Percentiles rank a stretch among this genome's conserved stretches.
phyloP scores from a whole-genome alignment of 1,284 basidiomycete genomes.

The Sanghuangporus weigelae region DNA sequence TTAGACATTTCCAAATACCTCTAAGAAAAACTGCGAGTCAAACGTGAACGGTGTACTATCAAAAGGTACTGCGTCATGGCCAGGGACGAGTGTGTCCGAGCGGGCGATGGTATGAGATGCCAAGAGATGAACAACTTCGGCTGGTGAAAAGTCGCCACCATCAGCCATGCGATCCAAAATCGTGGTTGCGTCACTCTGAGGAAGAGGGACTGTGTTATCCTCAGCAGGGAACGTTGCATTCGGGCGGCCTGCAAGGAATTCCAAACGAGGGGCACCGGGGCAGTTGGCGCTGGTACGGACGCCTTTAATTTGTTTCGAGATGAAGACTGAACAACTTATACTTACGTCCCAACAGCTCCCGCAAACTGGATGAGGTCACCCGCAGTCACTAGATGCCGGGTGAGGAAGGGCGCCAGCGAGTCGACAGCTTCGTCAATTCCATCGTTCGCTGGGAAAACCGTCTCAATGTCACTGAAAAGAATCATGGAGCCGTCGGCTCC shows the following conservation, averaged over 20 bases:
- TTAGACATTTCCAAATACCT: neutral
- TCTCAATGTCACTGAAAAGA: slow-evolving; percentile 14
- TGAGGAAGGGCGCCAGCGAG: slow-evolving; percentile 24
- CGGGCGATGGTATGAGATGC: slow-evolving; percentile 10
- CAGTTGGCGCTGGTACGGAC: slow-evolving; percentile 22
- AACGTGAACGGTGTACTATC: slow-evolving; percentile 21
- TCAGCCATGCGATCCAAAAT: slow-evolving; percentile 25
- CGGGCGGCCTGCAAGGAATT: slow-evolving; percentile 23
- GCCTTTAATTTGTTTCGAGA: neutral
- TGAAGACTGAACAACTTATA: neutral
- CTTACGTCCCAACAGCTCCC: slow-evolving; percentile 24
- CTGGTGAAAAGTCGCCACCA: slow-evolving; percentile 23
- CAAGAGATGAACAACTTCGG: slow-evolving; percentile 6
- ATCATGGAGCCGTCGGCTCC: slow-evolving; percentile 20
- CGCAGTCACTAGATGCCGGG: slow-evolving; percentile 22
- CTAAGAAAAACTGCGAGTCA: slow-evolving; percentile 20
- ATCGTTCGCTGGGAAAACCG: slow-evolving; percentile 23
- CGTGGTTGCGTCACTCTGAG: slow-evolving; percentile 24
- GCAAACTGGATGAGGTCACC: slow-evolving; percentile 30
- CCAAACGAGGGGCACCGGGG: slow-evolving; percentile 27
- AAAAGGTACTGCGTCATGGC: slow-evolving; percentile 17
- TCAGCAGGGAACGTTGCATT: slow-evolving; percentile 24
- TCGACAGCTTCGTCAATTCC: slow-evolving; percentile 27
- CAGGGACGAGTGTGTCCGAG: slow-evolving; percentile 18
- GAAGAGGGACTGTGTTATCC: slow-evolving; percentile 24